phyloP scores from a whole-genome alignment of 192 early-diverging fungal genomes.

The Coemansia sp. region DNA sequence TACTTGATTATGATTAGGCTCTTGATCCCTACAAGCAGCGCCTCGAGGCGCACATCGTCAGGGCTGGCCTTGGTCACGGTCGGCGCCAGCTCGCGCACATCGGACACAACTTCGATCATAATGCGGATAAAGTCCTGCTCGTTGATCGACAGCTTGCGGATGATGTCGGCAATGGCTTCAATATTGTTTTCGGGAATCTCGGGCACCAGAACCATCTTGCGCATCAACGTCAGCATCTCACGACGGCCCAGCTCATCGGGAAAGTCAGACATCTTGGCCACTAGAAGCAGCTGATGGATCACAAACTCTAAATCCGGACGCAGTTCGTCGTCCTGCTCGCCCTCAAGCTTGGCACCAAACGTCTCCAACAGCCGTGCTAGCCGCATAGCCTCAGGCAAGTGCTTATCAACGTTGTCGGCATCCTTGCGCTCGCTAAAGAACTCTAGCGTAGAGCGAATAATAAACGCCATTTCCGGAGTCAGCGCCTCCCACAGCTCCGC shows the following conservation, averaged over 20 bases:
- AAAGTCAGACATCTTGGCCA: slow-evolving; percentile 77
- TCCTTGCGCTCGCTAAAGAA: slow-evolving; percentile 53
- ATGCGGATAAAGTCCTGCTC: slow-evolving; percentile 87
- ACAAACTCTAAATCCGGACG: slow-evolving; percentile 53
- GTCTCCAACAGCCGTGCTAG: slow-evolving; percentile 51
- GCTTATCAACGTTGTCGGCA: slow-evolving; percentile 63
- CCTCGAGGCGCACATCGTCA: slow-evolving; percentile 46
- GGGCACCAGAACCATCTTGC: slow-evolving; percentile 73
- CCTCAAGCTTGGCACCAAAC: slow-evolving; percentile 47
- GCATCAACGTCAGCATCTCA: slow-evolving; percentile 71
- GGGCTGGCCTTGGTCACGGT: slow-evolving; percentile 30
- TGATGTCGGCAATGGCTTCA: slow-evolving; percentile 71
- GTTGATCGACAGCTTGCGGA: slow-evolving; percentile 71
- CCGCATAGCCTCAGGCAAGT: slow-evolving; percentile 68
- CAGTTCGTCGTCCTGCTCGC: slow-evolving; percentile 46
- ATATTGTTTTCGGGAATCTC: slow-evolving; percentile 79
- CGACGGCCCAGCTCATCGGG: slow-evolving; percentile 87
- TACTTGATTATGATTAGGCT: slow-evolving; percentile 69
- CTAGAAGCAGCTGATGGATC: slow-evolving; percentile 65
- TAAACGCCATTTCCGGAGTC: slow-evolving; percentile 57
- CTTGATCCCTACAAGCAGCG: slow-evolving; percentile 59
- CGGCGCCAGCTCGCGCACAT: slow-evolving; percentile 62
- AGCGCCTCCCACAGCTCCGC: slow-evolving; percentile 56
- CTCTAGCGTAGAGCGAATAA: slow-evolving; percentile 50
- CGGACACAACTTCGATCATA: slow-evolving; percentile 80